Percentiles rank a stretch among this genome's conserved stretches.
Conservation (phyloP, 108 stramenopile genomes). For the Cyclotella distinguenda region DNA sequence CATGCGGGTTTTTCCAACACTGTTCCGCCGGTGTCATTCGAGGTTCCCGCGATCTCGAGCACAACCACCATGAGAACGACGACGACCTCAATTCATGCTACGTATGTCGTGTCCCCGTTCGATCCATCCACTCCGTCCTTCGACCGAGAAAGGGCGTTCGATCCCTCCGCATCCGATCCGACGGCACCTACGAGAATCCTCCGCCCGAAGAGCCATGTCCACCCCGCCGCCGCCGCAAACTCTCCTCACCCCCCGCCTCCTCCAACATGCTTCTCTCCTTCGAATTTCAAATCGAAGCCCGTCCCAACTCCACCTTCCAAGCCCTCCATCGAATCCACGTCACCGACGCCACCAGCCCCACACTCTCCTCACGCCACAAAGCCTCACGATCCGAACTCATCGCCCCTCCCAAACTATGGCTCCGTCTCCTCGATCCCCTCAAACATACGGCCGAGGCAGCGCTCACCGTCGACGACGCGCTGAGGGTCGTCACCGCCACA, state of each 20-base stretch:
- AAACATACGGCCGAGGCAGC: slow-evolving; percentile 65
- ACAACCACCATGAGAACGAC: slow-evolving; percentile 6
- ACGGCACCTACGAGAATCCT: slow-evolving; percentile 19
- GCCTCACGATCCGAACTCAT: slow-evolving; percentile 70
- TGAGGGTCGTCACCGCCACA: slow-evolving; percentile 47
- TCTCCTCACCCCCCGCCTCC: no score
- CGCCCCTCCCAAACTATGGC: slow-evolving; percentile 61
- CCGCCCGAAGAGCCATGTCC: no score
- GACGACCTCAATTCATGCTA: slow-evolving; percentile 38
- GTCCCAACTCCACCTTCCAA: slow-evolving; percentile 18
- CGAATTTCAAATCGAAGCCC: slow-evolving; percentile 57
- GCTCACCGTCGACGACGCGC: slow-evolving; percentile 58
- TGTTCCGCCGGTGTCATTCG: slow-evolving; percentile 10
- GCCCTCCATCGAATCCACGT: slow-evolving; percentile 69
- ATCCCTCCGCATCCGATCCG: slow-evolving; percentile 55
- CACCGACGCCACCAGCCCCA: slow-evolving; percentile 54
- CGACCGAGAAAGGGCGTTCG: slow-evolving; percentile 70
- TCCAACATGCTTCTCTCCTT: slow-evolving; percentile 65
- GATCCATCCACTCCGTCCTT: slow-evolving; percentile 60
- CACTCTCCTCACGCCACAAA: slow-evolving; percentile 47
- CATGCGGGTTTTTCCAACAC: slow-evolving; percentile 28
- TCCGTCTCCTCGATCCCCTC: slow-evolving; percentile 72
- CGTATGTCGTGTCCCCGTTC: slow-evolving; percentile 68
- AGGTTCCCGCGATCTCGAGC: slow-evolving; percentile 6
- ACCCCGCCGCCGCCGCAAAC: no score